phyloP scores from a whole-genome alignment of 2,329 filamentous ascomycete species.

The Colletotrichum sp. region DNA sequence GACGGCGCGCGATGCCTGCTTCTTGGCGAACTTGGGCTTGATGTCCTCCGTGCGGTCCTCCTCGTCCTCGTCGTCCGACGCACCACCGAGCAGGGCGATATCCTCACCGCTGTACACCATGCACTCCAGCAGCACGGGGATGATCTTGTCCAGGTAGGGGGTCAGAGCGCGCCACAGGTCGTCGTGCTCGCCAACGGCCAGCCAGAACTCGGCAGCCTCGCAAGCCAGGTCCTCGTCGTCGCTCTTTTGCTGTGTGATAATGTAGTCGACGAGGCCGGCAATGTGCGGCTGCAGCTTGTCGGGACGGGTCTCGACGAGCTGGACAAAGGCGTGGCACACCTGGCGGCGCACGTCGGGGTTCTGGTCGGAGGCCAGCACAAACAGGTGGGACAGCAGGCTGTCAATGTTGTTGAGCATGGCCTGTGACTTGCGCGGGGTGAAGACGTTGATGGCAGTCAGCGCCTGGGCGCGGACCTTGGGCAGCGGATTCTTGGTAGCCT shows the following conservation, averaged over 20 bases:
- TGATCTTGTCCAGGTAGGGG: slow-evolving; percentile 82
- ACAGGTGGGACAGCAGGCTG: slow-evolving; percentile 80
- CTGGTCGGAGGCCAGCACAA: slow-evolving; percentile 77
- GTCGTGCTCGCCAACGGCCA: slow-evolving; percentile 88
- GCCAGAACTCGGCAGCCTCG: slow-evolving; percentile 97
- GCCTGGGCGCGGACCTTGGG: slow-evolving; percentile 81
- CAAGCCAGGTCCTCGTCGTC: slow-evolving; percentile 89
- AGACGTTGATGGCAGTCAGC: slow-evolving; percentile 87
- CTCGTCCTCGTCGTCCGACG: slow-evolving; percentile 87
- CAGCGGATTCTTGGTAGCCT: slow-evolving; percentile 79
- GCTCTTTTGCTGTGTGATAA: slow-evolving; percentile 85
- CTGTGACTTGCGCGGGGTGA: slow-evolving; percentile 83
- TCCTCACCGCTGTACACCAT: slow-evolving; percentile 98
- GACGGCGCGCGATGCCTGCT: slow-evolving; percentile 60
- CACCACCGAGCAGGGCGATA: slow-evolving; percentile 81
- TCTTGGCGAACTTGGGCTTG: slow-evolving; percentile 88
- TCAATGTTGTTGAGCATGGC: slow-evolving; percentile 84
- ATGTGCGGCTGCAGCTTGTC: slow-evolving; percentile 92
- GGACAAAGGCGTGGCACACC: slow-evolving; percentile 91
- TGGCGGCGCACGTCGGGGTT: slow-evolving; percentile 86
- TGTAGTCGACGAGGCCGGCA: slow-evolving; percentile 87
- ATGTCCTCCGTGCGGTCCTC: slow-evolving; percentile 92
- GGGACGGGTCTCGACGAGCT: slow-evolving; percentile 87
- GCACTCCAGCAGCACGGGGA: slow-evolving; percentile 88
- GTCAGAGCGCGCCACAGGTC: slow-evolving; percentile 77